Evolutionary conservation across 2,329 filamentous ascomycete species (phyloP).

Genomic region (Cytospora piceae): DNA sequence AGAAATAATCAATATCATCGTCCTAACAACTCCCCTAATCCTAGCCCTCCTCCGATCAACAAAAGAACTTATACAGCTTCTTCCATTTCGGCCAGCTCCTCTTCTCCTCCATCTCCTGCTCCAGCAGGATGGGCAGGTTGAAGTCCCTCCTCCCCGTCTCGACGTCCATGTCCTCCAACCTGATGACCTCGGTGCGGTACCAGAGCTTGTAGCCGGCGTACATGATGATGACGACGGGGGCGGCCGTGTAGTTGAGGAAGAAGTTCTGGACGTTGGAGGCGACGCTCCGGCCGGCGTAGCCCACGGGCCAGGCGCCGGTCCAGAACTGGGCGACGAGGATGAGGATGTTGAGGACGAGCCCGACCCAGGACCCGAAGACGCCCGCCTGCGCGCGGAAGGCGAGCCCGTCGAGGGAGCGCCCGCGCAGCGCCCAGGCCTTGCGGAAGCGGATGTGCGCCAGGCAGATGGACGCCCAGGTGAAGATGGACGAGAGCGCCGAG

Average conservation of each 20-base stretch:
- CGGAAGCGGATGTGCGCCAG: slow-evolving; percentile 93
- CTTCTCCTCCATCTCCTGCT: slow-evolving; percentile 78
- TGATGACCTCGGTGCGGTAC: slow-evolving; percentile 70
- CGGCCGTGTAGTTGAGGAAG: slow-evolving; percentile 73
- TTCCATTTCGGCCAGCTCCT: slow-evolving; percentile 77
- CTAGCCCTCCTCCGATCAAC: slow-evolving; percentile 47
- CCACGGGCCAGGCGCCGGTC: slow-evolving; percentile 79
- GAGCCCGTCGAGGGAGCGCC: slow-evolving; percentile 73
- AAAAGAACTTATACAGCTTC: slow-evolving; percentile 72
- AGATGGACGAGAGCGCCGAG: slow-evolving; percentile 73
- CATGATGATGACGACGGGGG: slow-evolving; percentile 68
- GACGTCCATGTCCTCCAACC: slow-evolving; percentile 78
- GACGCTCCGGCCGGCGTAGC: slow-evolving; percentile 49
- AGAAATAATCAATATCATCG: background rate
- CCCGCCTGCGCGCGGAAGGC: slow-evolving; percentile 83
- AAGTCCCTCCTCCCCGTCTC: slow-evolving; percentile 84
- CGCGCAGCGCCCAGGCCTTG: slow-evolving; percentile 71
- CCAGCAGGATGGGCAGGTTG: slow-evolving; percentile 76
- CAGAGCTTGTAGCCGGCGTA: slow-evolving; percentile 78
- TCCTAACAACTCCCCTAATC: background rate
- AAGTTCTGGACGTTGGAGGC: slow-evolving; percentile 63
- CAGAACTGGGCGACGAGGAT: slow-evolving; percentile 87
- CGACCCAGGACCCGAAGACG: slow-evolving; percentile 77
- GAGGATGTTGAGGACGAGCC: slow-evolving; percentile 73
- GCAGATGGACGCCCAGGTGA: slow-evolving; percentile 85